A percentile compares a stretch with the other conserved stretches of the same genome.
Conservation (phyloP, 805 yeast genomes). For the Metschnikowia hibisci region DNA sequence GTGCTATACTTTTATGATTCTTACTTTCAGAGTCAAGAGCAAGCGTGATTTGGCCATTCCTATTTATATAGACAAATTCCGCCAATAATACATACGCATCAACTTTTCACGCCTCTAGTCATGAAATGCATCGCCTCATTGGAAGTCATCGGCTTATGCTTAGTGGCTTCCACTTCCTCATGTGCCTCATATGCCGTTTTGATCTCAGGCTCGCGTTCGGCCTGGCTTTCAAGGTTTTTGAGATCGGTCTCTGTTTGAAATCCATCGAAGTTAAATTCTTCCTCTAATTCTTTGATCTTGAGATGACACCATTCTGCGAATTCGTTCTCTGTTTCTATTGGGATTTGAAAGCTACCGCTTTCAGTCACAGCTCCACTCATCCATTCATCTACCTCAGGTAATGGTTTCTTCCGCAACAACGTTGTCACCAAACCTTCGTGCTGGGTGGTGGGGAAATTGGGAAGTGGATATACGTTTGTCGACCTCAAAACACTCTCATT, state of each 20-base stretch:
- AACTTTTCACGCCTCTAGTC: slow-evolving; percentile 29
- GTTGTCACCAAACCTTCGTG: slow-evolving; percentile 83
- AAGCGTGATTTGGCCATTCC: not conserved
- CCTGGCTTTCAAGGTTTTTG: slow-evolving; percentile 27
- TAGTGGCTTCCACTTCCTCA: slow-evolving; percentile 22
- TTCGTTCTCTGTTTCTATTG: slow-evolving; percentile 49
- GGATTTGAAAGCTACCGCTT: slow-evolving; percentile 22
- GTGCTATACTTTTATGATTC: slow-evolving; percentile 72
- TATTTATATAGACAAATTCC: not conserved
- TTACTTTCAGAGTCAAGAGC: slow-evolving; percentile 3
- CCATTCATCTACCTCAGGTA: slow-evolving; percentile 93
- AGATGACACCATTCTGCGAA: slow-evolving; percentile 66
- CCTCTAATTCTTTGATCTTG: slow-evolving; percentile 49
- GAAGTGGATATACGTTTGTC: slow-evolving; percentile 80
- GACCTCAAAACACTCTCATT: slow-evolving; percentile 55
- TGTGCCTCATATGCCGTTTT: slow-evolving; percentile 18
- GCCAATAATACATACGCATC: not conserved
- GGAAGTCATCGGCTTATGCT: slow-evolving; percentile 27
- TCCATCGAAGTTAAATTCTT: slow-evolving; percentile 60
- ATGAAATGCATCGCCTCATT: slow-evolving; percentile 38
- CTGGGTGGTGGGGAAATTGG: slow-evolving; percentile 78
- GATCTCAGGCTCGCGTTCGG: slow-evolving; percentile 27
- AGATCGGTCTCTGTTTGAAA: slow-evolving; percentile 51
- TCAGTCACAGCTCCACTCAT: slow-evolving; percentile 36
- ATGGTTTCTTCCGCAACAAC: slow-evolving; percentile 75